Percentiles rank a stretch among this genome's conserved stretches.
These are phyloP conservation scores for Pichia sp. DNA, from an alignment of 1,139 yeast genomes.

Conservation along the genomic window DNA sequence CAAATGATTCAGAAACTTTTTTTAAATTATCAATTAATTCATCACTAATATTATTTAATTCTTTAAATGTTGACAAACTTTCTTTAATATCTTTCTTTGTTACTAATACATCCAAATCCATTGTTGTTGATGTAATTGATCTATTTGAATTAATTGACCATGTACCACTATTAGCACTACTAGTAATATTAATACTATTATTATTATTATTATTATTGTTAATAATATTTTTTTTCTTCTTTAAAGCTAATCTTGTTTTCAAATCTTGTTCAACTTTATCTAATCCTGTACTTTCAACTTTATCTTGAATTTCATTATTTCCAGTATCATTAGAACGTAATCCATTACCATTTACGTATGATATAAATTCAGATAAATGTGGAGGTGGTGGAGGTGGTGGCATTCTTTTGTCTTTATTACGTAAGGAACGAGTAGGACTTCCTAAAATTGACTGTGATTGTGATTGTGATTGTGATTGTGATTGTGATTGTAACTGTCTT, in stretches of 20 bases:
- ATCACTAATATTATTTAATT: conserved; percentile 26
- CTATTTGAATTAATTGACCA: conserved; percentile 22
- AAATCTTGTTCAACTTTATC: neutral
- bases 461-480: too few relatives aligned
- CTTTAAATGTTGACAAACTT: conserved; percentile 42
- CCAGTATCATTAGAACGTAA: neutral
- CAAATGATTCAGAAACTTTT: conserved; percentile 52
- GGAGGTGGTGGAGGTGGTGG: conserved; percentile 33
- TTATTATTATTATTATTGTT: neutral
- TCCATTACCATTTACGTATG: conserved; percentile 34
- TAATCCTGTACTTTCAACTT: neutral
- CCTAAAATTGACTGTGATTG: neutral
- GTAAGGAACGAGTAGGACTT: conserved; percentile 4
- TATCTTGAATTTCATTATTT: neutral
- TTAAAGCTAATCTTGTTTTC: neutral
- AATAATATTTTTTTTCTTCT: neutral
- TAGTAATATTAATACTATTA: neutral
- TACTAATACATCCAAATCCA: conserved; percentile 53
- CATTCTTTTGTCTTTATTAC: conserved; percentile 3
- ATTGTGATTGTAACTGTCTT: too few relatives aligned
- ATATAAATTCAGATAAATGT: conserved; percentile 52
- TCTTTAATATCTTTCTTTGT: conserved; percentile 52
- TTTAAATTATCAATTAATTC: conserved; percentile 4
- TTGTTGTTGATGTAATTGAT: conserved; percentile 40
- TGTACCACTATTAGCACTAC: neutral